Evolutionary conservation across 805 yeast genomes (phyloP), one percentile per base, ranked within the genome.

Genomic region (Yarrowia keelungensis): DNA sequence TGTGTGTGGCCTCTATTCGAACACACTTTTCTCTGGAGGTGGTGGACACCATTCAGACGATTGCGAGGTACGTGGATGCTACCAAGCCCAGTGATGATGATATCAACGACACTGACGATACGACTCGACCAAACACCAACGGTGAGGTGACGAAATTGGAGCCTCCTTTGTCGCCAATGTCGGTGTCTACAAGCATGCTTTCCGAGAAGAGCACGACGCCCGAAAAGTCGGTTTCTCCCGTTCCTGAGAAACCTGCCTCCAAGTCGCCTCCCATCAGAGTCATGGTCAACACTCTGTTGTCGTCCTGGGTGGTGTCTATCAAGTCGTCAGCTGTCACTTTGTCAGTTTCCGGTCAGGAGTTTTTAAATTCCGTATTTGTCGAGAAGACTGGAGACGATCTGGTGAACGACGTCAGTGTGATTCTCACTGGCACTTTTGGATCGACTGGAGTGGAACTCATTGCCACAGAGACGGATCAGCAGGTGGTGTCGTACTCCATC

Each of bases 291-390:
- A 45, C 51, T 35, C 39, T 59, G 43, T 11, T 59, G 32, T 42
- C 50, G n/a, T 59, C 65, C n/a, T 59, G 65, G 65, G 51, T 59
- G 41, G 51, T 59, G 3, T 59, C 65, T 8, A 32, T 59, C 50
- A 43, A 59, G 19, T 59, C 65, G 35, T 59, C 65, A 4, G 32
- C 65, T 4, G n/a, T 59, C 10, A 59, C 65, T 3, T 19, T 59
- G 32, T n/a, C 16, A 11, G 38, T 59, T 12, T 42, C 65, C 3
- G 65, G 65, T 2, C 51, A 59, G 42, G 51, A 59, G 51, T 59
- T 43, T 32, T 42, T 59, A 16, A 59, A 59, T 5, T 59, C 65
- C 5, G 65, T 59, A 8, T 59, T 59, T 45, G 65, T 59, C 7
- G 65, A 59, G 16, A 59, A 59, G 15, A 42, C 46, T 1, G 51